A percentile compares a stretch with the other conserved stretches of the same genome.
Evolutionary conservation across 176 grass and related monocot species (phyloP).

Genomic region (Carex kokanica): DNA sequence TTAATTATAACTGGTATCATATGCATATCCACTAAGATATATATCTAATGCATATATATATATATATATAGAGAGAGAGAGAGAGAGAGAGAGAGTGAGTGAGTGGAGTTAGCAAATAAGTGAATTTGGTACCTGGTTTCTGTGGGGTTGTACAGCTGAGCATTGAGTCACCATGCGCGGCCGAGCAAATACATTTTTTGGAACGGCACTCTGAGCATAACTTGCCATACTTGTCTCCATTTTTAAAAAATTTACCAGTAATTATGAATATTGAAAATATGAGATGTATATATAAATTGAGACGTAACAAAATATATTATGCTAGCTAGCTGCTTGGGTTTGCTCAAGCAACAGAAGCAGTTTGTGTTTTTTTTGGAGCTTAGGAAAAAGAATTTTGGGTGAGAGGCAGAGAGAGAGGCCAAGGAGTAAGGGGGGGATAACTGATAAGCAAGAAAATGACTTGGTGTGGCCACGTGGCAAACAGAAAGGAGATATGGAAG

Average conservation of each 20-base stretch:
- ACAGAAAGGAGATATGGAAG: background rate
- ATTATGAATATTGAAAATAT: background rate
- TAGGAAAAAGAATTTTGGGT: background rate
- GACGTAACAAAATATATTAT: background rate
- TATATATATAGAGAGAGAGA: too few species aligned
- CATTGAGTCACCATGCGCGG: conserved; percentile 44
- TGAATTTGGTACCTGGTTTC: conserved; percentile 31
- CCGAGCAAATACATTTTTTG: conserved; percentile 37
- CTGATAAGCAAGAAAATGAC: conserved; percentile 23
- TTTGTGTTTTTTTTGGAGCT: background rate
- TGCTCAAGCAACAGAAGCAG: background rate
- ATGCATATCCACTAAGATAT: too few species aligned
- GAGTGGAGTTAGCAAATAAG: background rate
- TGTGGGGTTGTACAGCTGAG: conserved; percentile 55
- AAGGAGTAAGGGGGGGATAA: conserved; percentile 1
- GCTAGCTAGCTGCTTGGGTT: background rate
- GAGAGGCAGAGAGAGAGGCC: too few species aligned
- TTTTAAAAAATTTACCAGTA: background rate
- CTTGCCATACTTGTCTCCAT: conserved; percentile 77
- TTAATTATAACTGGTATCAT: too few species aligned
- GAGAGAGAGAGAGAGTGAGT: too few species aligned
- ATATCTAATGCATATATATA: background rate
- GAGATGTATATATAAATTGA: background rate
- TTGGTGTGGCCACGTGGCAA: conserved; percentile 31
- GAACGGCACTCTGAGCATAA: conserved; percentile 42